A percentile compares a stretch with the other conserved stretches of the same genome.
Evolutionary conservation across 129 eudicot genomes (phyloP).

Genomic region (Cynara cardunculus): DNA sequence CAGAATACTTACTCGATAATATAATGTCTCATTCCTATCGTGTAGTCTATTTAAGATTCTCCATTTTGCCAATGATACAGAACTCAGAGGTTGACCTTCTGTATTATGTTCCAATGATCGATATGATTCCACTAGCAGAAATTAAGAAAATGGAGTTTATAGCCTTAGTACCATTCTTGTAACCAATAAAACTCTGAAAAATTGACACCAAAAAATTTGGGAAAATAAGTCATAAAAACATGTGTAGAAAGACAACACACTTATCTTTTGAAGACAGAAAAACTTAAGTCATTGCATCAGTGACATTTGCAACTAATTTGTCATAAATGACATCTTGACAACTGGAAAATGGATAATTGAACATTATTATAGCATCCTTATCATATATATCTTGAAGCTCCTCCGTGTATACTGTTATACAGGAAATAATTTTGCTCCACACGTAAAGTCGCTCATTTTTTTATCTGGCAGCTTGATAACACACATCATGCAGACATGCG

Average conservation of each 20-base stretch:
- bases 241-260: neutral
- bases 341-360: neutral
- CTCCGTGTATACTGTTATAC: neutral
- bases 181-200: neutral
- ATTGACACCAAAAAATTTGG: neutral
- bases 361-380: neutral
- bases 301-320: neutral
- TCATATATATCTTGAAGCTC: neutral
- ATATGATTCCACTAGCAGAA: conserved; percentile 76
- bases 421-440: neutral
- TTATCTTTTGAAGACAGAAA: neutral
- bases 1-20: conserved; percentile 75
- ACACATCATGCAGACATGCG: neutral
- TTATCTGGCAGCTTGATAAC: neutral
- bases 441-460: neutral
- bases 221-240: neutral
- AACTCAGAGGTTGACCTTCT: conserved; percentile 57
- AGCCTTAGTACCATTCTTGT: neutral
- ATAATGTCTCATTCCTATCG: conserved; percentile 95
- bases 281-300: neutral
- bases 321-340: neutral
- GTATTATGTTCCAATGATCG: conserved; percentile 88
- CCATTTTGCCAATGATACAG: conserved; percentile 86
- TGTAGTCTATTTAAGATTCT: conserved; percentile 96
- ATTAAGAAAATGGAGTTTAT: conserved; percentile 5